phyloP scores from a whole-genome alignment of 2,329 filamentous ascomycete genomes.

The Penicillium sp. region DNA sequence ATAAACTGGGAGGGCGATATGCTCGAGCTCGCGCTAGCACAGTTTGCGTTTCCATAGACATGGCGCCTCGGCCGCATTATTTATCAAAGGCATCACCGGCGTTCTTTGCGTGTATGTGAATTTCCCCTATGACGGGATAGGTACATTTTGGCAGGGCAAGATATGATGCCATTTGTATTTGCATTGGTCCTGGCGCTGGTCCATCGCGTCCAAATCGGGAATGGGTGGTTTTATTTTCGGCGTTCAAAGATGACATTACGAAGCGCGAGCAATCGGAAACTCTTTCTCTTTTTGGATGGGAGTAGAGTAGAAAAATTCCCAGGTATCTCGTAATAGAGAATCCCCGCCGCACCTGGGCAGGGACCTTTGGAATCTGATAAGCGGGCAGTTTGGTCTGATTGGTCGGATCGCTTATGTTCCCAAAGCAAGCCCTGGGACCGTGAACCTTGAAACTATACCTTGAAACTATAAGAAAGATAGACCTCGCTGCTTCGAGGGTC shows the following conservation, averaged over 20 bases:
- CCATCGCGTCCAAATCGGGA: not conserved
- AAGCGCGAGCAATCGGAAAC: slow-evolving; percentile 1
- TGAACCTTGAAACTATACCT: not conserved
- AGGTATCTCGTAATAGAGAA: not conserved
- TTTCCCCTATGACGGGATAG: not conserved
- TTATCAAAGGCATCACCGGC: not conserved
- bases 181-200: slow-evolving; percentile 14
- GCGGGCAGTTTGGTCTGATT: not conserved
- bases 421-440: not conserved
- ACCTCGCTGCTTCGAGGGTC: not conserved
- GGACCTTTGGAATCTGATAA: not conserved
- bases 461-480: not conserved
- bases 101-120: slow-evolving; percentile 3
- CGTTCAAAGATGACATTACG: slow-evolving; percentile 1
- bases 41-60: not conserved
- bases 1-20: slow-evolving; percentile 32
- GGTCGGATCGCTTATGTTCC: slow-evolving; percentile 6
- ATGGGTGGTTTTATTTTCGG: slow-evolving; percentile 1
- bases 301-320: not conserved
- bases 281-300: not conserved
- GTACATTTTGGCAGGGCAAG: not conserved
- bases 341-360: too few species aligned
- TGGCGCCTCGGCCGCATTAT: not conserved
- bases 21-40: not conserved
- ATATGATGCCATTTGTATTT: not conserved